A percentile compares a stretch with the other conserved stretches of the same genome.
Evolutionary conservation across 257 asterid species (phyloP).

Genomic region (Striga asiatica): DNA sequence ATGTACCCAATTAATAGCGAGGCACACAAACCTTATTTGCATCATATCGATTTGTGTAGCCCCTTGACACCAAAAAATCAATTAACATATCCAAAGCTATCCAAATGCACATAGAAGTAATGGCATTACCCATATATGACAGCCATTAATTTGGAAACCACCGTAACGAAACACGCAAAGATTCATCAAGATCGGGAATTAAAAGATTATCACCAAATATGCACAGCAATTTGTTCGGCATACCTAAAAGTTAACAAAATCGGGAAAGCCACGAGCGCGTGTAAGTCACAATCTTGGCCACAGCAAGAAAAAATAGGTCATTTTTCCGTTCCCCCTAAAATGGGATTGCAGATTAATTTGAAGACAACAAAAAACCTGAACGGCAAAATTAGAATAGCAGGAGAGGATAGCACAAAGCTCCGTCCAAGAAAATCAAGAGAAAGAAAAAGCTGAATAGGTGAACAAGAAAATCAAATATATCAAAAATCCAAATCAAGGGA

Average conservation of each 20-base stretch:
- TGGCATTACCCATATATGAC: neutral
- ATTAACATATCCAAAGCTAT: conserved; percentile 9
- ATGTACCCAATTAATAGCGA: conserved; percentile 8
- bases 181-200: conserved; percentile 6
- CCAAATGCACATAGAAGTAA: conserved; percentile 23
- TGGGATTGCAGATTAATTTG: conserved; percentile 14
- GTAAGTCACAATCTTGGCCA: conserved; percentile 20
- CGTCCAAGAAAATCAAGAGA: conserved; percentile 17
- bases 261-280: conserved; percentile 17
- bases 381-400: conserved; percentile 2
- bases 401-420: neutral
- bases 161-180: conserved; percentile 4
- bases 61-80: conserved; percentile 17
- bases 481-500: neutral
- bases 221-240: conserved; percentile 10
- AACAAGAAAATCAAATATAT: neutral
- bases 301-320: conserved; percentile 10
- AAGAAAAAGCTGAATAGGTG: conserved; percentile 14
- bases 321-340: neutral
- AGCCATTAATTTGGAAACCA: conserved; percentile 7
- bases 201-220: neutral
- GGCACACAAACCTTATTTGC: conserved; percentile 2
- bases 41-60: conserved; percentile 5
- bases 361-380: conserved; percentile 15
- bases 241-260: conserved; percentile 26